phyloP scores from a whole-genome alignment of 169 alveolate genomes.

The Plasmodium gonderi region DNA sequence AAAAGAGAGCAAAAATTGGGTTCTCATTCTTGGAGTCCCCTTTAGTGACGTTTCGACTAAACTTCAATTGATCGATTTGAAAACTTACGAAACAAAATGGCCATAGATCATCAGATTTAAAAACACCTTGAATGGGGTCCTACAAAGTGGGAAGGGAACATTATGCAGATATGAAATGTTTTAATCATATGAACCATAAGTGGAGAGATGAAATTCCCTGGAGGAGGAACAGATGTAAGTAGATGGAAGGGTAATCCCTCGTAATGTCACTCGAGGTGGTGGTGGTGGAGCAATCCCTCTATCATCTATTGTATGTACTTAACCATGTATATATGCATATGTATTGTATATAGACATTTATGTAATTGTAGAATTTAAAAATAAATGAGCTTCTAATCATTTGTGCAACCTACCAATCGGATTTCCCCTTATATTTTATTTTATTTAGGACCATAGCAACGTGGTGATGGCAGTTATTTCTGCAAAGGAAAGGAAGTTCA shows the following conservation, averaged over 20 bases:
- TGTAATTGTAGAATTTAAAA: neutral
- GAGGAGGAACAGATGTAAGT: neutral
- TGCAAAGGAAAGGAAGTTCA: neutral
- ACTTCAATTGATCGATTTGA: neutral
- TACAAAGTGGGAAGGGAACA: neutral
- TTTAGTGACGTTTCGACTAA: neutral
- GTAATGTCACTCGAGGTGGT: neutral
- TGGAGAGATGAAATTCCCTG: neutral
- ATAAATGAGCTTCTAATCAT: neutral
- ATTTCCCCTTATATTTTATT: slow-evolving; percentile 39
- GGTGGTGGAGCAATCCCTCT: neutral
- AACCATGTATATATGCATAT: neutral
- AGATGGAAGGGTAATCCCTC: neutral
- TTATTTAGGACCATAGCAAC: slow-evolving; percentile 48
- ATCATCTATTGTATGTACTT: neutral
- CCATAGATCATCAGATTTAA: slow-evolving; percentile 25
- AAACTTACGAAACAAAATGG: slow-evolving; percentile 40
- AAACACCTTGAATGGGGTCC: slow-evolving; percentile 53
- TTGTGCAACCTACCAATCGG: slow-evolving; percentile 30
- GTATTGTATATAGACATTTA: neutral
- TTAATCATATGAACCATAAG: neutral
- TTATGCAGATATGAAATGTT: neutral
- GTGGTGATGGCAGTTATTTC: slow-evolving; percentile 57
- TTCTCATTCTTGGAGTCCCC: neutral
- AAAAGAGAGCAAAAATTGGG: neutral